A percentile compares a stretch with the other conserved stretches of the same genome.
Evolutionary conservation across 2,329 filamentous ascomycete genomes (phyloP).

Genomic region (Remersonia thermophila): DNA sequence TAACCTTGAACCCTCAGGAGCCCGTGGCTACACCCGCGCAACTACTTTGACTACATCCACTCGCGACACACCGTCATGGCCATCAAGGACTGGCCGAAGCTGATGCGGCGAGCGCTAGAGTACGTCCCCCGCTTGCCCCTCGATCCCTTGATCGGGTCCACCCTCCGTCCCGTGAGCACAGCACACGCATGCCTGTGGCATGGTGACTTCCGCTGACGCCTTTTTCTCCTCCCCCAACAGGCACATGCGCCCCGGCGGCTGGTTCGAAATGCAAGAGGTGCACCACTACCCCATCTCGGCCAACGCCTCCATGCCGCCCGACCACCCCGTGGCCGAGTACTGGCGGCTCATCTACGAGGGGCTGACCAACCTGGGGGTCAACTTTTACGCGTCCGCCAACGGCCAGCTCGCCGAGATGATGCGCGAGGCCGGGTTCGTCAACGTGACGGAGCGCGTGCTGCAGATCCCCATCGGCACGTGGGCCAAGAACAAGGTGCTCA

Average conservation of each 20-base stretch:
- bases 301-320: conserved; percentile 29
- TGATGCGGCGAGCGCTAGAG: conserved; percentile 36
- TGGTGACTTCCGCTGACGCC: too few relatives aligned
- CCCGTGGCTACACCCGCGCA: conserved; percentile 32
- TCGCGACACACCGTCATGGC: conserved; percentile 28
- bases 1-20: too few relatives aligned
- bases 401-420: conserved; percentile 25
- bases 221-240: conserved; percentile 14
- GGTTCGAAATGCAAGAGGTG: conserved; percentile 39
- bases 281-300: conserved; percentile 30
- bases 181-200: too few relatives aligned
- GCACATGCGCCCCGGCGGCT: conserved; percentile 36
- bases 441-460: conserved; percentile 29
- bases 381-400: conserved; percentile 25
- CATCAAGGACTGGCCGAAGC: conserved; percentile 41
- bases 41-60: conserved; percentile 50
- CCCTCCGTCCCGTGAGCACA: too few relatives aligned
- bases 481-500: conserved; percentile 31
- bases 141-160: too few relatives aligned
- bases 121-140: conserved; percentile 19
- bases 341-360: conserved; percentile 22
- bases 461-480: conserved; percentile 36
- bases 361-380: conserved; percentile 26
- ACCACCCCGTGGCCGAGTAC: conserved; percentile 29
- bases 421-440: conserved; percentile 30